A percentile compares a stretch with the other conserved stretches of the same genome.
Conservation (phyloP, 257 asterid genomes). For the Eustoma russellianum region DNA sequence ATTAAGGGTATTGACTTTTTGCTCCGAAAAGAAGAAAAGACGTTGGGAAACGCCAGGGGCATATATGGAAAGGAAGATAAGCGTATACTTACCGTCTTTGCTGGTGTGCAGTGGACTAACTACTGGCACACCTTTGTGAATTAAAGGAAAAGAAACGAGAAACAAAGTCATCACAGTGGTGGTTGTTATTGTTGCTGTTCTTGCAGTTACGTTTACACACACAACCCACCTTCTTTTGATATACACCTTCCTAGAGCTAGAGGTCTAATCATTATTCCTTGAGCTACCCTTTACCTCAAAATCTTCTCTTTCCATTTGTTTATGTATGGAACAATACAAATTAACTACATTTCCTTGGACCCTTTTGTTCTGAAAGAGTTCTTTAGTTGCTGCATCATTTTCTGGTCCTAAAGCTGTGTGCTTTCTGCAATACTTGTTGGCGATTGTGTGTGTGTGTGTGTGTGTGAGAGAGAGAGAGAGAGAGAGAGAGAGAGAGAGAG, state of each 20-base stretch:
- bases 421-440: conserved; percentile 18
- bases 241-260: conserved; percentile 11
- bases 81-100: conserved; percentile 26
- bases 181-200: conserved; percentile 33
- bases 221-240: conserved; percentile 22
- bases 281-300: conserved; percentile 49
- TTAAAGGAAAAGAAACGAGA: background rate
- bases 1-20: too few species aligned
- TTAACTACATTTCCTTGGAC: conserved; percentile 4
- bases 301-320: conserved; percentile 13
- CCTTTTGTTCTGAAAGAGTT: conserved; percentile 8
- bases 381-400: conserved; percentile 47
- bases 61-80: conserved; percentile 20
- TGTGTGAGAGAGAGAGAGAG: too few species aligned
- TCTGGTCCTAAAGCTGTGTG: conserved; percentile 28
- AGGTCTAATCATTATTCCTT: conserved; percentile 27
- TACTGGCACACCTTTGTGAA: background rate
- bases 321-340: conserved; percentile 5
- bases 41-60: conserved; percentile 33
- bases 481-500: too few species aligned
- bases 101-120: conserved; percentile 18
- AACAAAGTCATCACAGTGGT: conserved; percentile 21
- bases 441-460: too few species aligned
- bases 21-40: conserved; percentile 25
- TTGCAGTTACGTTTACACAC: conserved; percentile 31